Conservation (phyloP, 305 asterid species). For the Solanum hybrid region DNA sequence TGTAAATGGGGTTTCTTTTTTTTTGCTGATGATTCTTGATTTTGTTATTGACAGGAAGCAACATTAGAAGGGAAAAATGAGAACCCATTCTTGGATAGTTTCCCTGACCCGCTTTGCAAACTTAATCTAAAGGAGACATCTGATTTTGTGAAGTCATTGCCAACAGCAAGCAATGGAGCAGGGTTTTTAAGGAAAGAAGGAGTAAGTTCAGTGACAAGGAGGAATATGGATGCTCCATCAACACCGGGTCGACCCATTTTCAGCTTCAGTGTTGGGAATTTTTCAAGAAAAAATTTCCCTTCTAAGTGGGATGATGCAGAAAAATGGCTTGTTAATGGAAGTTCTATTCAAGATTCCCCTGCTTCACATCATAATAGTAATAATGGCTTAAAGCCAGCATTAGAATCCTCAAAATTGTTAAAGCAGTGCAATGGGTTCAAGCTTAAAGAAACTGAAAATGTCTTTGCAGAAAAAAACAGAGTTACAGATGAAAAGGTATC, state of each 20-base stretch:
- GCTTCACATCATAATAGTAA: constrained; percentile 18
- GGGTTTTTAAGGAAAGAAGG: constrained; percentile 31
- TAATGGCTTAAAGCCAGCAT: constrained; percentile 19
- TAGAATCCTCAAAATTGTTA: constrained; percentile 33
- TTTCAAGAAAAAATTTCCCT: constrained; percentile 56
- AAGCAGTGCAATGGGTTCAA: constrained; percentile 52
- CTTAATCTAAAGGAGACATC: constrained; percentile 78
- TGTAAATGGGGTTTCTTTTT: neutral
- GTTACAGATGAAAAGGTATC: constrained; percentile 46
- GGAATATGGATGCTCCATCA: constrained; percentile 64
- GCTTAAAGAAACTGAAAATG: constrained; percentile 28
- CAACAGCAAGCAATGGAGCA: constrained; percentile 26
- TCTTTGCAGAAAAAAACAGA: constrained; percentile 46
- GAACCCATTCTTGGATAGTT: constrained; percentile 59
- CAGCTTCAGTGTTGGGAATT: constrained; percentile 67
- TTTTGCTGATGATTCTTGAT: neutral
- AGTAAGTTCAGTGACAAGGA: constrained; percentile 29
- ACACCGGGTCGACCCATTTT: constrained; percentile 96
- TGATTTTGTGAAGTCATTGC: constrained; percentile 71
- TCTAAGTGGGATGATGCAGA: constrained; percentile 99
- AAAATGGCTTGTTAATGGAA: constrained; percentile 75
- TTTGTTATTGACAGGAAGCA: constrained; percentile 35
- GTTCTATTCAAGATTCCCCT: constrained; percentile 52
- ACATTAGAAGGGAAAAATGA: constrained; percentile 29
- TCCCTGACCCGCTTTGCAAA: constrained; percentile 68